These are phyloP conservation scores for Nakazawaea holstii DNA, from an alignment of 805 yeast species.

Conservation along the genomic window DNA sequence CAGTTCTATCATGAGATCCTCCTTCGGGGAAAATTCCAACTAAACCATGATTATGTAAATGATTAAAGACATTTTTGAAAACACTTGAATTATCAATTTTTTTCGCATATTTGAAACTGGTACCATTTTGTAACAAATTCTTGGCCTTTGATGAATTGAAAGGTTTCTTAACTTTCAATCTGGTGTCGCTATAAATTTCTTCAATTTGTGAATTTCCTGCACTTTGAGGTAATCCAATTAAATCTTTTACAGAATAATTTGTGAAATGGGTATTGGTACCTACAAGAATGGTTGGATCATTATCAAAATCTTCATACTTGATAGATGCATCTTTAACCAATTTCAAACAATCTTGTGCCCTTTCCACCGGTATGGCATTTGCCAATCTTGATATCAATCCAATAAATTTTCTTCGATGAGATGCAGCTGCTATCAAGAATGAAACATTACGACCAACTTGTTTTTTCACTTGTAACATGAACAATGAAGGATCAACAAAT, in stretches of 20 bases:
- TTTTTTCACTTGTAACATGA: slow-evolving; percentile 66
- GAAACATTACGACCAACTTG: slow-evolving; percentile 66
- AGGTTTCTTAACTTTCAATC: slow-evolving; percentile 60
- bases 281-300: slow-evolving; percentile 48
- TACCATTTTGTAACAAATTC: slow-evolving; percentile 42
- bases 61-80: slow-evolving; percentile 76
- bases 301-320: slow-evolving; percentile 36
- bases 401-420: slow-evolving; percentile 60
- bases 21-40: slow-evolving; percentile 98
- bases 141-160: slow-evolving; percentile 50
- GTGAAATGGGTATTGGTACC: slow-evolving; percentile 71
- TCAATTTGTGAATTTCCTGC: slow-evolving; percentile 71
- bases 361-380: slow-evolving; percentile 81
- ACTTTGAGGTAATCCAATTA: slow-evolving; percentile 72
- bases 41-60: slow-evolving; percentile 59
- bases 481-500: slow-evolving; percentile 61
- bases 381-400: slow-evolving; percentile 74
- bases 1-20: slow-evolving; percentile 96
- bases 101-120: slow-evolving; percentile 63
- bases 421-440: slow-evolving; percentile 80
- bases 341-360: slow-evolving; percentile 80
- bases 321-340: slow-evolving; percentile 57
- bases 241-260: slow-evolving; percentile 60
- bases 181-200: slow-evolving; percentile 66
- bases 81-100: slow-evolving; percentile 79